These are phyloP conservation scores for Rhytidhysteron rufulum DNA, from an alignment of 2,329 filamentous ascomycete species.

Conservation along the genomic window DNA sequence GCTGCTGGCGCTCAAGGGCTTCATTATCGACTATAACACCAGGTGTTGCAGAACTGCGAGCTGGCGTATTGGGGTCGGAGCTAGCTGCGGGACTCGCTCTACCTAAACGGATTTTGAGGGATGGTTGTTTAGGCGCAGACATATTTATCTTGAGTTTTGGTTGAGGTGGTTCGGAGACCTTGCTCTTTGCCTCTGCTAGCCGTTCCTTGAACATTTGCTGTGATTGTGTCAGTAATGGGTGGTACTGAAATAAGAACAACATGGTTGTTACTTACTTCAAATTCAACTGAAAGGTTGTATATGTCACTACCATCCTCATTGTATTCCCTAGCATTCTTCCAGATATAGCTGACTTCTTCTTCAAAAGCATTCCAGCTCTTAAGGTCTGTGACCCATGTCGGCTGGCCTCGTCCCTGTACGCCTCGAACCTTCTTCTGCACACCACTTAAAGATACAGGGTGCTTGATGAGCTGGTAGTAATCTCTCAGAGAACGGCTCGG, in stretches of 20 bases:
- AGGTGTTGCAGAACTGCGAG: slow-evolving; percentile 40
- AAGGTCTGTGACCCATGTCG: slow-evolving; percentile 62
- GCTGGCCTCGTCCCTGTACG: slow-evolving; percentile 62
- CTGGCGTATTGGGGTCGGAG: slow-evolving; percentile 38
- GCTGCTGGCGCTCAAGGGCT: slow-evolving; percentile 51
- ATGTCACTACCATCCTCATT: slow-evolving; percentile 92
- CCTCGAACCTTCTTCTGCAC: slow-evolving; percentile 76
- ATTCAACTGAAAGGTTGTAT: slow-evolving; percentile 68
- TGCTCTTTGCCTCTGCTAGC: slow-evolving; percentile 67
- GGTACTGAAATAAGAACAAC: slow-evolving; percentile 6
- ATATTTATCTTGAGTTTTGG: slow-evolving; percentile 81
- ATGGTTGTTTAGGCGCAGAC: slow-evolving; percentile 39
- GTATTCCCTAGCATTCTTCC: slow-evolving; percentile 83
- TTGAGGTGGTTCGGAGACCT: slow-evolving; percentile 67
- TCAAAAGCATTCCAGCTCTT: slow-evolving; percentile 81
- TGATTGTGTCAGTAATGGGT: slow-evolving; percentile 14
- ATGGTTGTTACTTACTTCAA: slow-evolving; percentile 59
- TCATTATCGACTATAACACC: slow-evolving; percentile 54
- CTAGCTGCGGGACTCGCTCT: slow-evolving; percentile 34
- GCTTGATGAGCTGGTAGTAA: slow-evolving; percentile 79
- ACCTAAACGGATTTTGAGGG: slow-evolving; percentile 68
- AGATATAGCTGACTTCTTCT: slow-evolving; percentile 74
- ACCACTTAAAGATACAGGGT: slow-evolving; percentile 73
- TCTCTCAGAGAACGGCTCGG: slow-evolving; percentile 73
- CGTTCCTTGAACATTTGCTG: slow-evolving; percentile 67